phyloP scores from a whole-genome alignment of 345 rosid genomes.

The Populus ilicifolia region DNA sequence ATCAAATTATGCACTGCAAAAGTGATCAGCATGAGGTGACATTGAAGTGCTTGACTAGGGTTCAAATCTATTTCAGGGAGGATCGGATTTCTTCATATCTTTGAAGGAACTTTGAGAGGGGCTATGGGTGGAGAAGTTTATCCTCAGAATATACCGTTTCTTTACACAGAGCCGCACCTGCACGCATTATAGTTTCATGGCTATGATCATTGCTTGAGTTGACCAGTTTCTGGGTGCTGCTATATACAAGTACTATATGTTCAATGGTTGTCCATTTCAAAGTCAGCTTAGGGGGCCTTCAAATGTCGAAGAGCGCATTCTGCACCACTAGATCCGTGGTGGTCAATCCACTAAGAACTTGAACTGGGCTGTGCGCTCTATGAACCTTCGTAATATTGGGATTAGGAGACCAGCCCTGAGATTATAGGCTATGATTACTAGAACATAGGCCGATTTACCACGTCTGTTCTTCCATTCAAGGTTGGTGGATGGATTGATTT shows the following conservation, averaged over 20 bases:
- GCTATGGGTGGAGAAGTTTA: slow-evolving; percentile 14
- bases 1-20: background rate
- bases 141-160: slow-evolving; percentile 17
- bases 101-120: background rate
- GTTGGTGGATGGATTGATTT: too few species aligned
- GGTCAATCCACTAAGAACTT: background rate
- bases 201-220: slow-evolving; percentile 1
- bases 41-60: background rate
- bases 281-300: background rate
- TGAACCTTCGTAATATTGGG: too few species aligned
- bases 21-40: background rate
- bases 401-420: too few species aligned
- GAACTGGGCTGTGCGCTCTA: too few species aligned
- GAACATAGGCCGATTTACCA: background rate
- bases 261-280: background rate
- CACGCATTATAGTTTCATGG: background rate
- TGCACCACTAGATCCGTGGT: background rate
- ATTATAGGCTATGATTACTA: too few species aligned
- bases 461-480: background rate
- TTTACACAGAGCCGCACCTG: background rate
- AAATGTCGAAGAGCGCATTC: background rate
- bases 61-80: background rate
- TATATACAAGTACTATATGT: background rate
- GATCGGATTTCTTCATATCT: background rate
- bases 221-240: background rate